Conservation (phyloP, 164 flowering plant species). For the Annona squamosa region DNA sequence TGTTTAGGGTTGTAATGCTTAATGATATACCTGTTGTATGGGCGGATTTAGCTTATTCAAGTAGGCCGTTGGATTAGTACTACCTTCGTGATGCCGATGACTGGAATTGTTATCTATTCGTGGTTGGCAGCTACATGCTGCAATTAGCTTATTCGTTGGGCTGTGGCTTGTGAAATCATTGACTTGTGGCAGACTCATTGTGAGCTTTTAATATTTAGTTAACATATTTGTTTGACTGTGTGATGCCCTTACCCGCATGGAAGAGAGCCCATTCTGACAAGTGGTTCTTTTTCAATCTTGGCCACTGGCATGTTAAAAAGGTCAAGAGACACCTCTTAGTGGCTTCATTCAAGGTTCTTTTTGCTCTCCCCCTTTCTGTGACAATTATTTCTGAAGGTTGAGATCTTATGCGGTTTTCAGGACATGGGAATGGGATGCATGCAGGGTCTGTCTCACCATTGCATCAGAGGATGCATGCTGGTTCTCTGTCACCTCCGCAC, state of each 20-base stretch:
- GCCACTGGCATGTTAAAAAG: constrained; percentile 13
- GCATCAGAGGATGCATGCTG: constrained; percentile 62
- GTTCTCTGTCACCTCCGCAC: constrained; percentile 68
- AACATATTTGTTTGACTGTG: constrained; percentile 17
- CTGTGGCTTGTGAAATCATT: constrained; percentile 15
- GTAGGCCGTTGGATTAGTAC: constrained; percentile 9
- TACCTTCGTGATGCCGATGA: not conserved
- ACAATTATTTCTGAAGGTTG: constrained; percentile 14
- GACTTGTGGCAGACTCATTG: constrained; percentile 15
- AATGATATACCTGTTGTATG: constrained; percentile 1
- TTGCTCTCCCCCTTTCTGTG: constrained; percentile 5
- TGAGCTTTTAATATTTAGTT: constrained; percentile 17
- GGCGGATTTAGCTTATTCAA: constrained; percentile 6
- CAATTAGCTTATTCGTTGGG: constrained; percentile 4
- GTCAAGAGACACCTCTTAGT: constrained; percentile 5
- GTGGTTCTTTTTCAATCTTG: constrained; percentile 20
- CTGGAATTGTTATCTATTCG: not conserved
- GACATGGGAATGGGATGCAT: constrained; percentile 65
- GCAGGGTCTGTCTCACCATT: constrained; percentile 79
- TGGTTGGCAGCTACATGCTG: constrained; percentile 1
- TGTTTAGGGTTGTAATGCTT: not conserved
- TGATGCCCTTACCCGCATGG: constrained; percentile 15
- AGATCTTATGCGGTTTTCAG: constrained; percentile 47
- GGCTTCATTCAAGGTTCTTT: constrained; percentile 6
- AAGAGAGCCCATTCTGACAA: constrained; percentile 22